Percentiles rank a stretch among this genome's conserved stretches.
Evolutionary conservation across 169 alveolate species (phyloP).

Genomic region (Plasmodium coatneyi): DNA sequence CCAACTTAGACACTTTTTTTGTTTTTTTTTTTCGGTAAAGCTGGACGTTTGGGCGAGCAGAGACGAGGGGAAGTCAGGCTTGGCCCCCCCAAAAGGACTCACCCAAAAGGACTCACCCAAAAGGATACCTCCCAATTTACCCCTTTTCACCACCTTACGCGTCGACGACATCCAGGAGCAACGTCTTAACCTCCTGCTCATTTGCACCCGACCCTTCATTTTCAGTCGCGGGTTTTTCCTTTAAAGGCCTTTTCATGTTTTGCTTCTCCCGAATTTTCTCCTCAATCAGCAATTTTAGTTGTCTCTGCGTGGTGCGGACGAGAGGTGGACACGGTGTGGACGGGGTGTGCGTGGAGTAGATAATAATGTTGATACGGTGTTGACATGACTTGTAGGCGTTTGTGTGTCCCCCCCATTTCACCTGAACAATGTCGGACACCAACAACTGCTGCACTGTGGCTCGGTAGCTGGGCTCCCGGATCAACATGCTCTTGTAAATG

Average conservation of each 20-base stretch:
- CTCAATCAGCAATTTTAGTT: slow-evolving; percentile 41
- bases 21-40: neutral
- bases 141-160: neutral
- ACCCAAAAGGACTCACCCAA: neutral
- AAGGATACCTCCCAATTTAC: neutral
- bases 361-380: neutral
- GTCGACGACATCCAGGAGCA: slow-evolving; percentile 42
- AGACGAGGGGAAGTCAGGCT: too few species aligned
- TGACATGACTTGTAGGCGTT: neutral
- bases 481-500: slow-evolving; percentile 83
- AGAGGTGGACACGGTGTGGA: neutral
- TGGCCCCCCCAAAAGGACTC: neutral
- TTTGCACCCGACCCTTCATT: slow-evolving; percentile 57
- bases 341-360: neutral
- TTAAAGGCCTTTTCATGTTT: slow-evolving; percentile 55
- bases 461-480: slow-evolving; percentile 68
- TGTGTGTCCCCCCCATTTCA: neutral
- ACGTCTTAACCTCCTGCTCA: slow-evolving; percentile 71
- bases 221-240: slow-evolving; percentile 50
- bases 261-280: slow-evolving; percentile 65
- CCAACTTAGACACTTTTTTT: neutral
- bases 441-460: slow-evolving; percentile 72
- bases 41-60: neutral
- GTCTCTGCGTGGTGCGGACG: slow-evolving; percentile 21
- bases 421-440: slow-evolving; percentile 73